Percentiles rank a stretch among this genome's conserved stretches.
Evolutionary conservation across 352 stramenopile species (phyloP).

Genomic region (Phytophthora pisi): DNA sequence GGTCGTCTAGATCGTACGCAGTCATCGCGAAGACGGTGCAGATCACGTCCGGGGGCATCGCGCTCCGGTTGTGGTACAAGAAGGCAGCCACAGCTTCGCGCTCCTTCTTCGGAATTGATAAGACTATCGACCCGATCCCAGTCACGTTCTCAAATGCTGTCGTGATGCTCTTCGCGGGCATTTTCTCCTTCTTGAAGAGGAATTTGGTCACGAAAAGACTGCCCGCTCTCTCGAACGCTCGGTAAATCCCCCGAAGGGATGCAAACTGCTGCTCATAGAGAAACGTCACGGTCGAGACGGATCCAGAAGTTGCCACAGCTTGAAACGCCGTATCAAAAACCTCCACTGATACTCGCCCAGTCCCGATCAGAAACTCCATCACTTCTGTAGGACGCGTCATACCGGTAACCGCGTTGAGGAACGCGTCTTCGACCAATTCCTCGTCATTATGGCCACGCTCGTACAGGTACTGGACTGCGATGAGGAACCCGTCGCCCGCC

Average conservation of each 20-base stretch:
- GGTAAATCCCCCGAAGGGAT: background rate
- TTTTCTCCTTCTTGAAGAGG: background rate
- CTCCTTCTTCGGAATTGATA: background rate
- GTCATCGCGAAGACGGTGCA: background rate
- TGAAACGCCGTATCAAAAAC: background rate
- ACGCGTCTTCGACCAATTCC: background rate
- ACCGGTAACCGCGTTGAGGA: background rate
- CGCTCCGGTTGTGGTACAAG: background rate
- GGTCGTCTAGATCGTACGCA: background rate
- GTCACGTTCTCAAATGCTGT: background rate
- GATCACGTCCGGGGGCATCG: background rate
- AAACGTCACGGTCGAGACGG: background rate
- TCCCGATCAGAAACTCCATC: background rate
- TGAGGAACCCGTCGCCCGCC: background rate
- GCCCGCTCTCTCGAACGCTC: background rate
- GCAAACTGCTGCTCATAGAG: background rate
- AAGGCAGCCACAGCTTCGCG: background rate
- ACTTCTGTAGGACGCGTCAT: background rate
- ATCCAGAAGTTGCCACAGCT: background rate
- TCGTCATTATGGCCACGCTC: background rate
- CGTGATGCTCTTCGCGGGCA: background rate
- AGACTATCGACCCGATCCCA: background rate
- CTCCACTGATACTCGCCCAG: background rate
- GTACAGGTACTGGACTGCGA: background rate
- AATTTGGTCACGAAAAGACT: background rate